Conservation (phyloP, 176 grass and related monocot genomes). For the Coix lacrymajobi region DNA sequence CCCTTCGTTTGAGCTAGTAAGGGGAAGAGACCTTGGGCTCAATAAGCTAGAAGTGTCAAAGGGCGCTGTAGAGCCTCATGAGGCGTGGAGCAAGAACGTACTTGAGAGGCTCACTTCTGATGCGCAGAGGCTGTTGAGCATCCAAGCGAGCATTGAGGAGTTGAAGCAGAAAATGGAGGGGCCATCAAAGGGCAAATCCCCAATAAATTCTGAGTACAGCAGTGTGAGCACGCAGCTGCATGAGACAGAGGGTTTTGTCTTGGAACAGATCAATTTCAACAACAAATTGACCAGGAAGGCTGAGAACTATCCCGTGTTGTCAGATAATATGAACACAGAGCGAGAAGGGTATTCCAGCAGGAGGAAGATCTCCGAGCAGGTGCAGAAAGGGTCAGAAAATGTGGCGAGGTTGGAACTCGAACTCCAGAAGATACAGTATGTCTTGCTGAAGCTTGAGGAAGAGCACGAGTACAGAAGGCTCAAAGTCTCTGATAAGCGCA, state of each 20-base stretch:
- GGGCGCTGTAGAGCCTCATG: slow-evolving; percentile 23
- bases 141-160: slow-evolving; percentile 60
- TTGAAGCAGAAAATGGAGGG: slow-evolving; percentile 69
- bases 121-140: slow-evolving; percentile 51
- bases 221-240: slow-evolving; percentile 49
- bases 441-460: slow-evolving; percentile 81
- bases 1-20: slow-evolving; percentile 53
- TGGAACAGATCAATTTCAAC: slow-evolving; percentile 66
- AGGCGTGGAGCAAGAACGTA: slow-evolving; percentile 52
- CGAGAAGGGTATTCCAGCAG: slow-evolving; percentile 51
- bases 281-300: slow-evolving; percentile 58
- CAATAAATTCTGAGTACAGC: slow-evolving; percentile 53
- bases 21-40: slow-evolving; percentile 47
- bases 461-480: slow-evolving; percentile 49
- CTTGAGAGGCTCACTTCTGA: slow-evolving; percentile 63
- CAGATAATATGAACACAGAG: slow-evolving; percentile 34
- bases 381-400: slow-evolving; percentile 64
- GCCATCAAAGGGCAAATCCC: slow-evolving; percentile 51
- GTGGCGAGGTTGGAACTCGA: slow-evolving; percentile 72
- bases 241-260: slow-evolving; percentile 57
- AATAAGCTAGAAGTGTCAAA: slow-evolving; percentile 41
- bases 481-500: slow-evolving; percentile 53
- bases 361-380: slow-evolving; percentile 60
- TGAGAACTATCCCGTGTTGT: slow-evolving; percentile 47
- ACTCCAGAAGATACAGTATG: slow-evolving; percentile 83